phyloP scores from a whole-genome alignment of 768 basidiomycete species.

The Collybia nuda region DNA sequence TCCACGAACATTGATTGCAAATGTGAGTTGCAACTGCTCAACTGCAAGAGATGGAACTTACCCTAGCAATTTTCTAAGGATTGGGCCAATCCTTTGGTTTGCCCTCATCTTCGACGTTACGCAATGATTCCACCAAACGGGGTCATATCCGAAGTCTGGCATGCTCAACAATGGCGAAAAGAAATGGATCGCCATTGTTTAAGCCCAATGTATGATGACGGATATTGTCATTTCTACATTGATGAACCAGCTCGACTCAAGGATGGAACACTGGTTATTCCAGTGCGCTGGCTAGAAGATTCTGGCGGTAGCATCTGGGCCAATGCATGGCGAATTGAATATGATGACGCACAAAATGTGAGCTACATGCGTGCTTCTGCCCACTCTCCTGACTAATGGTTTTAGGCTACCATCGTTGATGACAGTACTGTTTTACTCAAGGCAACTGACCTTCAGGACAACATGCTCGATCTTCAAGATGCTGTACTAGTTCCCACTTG shows the following conservation, averaged over 20 bases:
- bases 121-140: constrained; percentile 24
- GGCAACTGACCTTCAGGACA: constrained; percentile 12
- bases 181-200: constrained; percentile 19
- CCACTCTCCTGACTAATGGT: too few relatives aligned
- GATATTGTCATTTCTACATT: constrained; percentile 19
- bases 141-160: constrained; percentile 29
- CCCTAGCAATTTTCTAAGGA: constrained; percentile 17
- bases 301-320: constrained; percentile 1
- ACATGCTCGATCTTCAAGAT: constrained; percentile 19
- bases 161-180: constrained; percentile 25
- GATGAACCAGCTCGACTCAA: constrained; percentile 18
- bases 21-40: constrained; percentile 13
- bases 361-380: background rate
- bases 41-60: background rate
- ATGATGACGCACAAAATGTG: background rate
- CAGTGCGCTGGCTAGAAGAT: constrained; percentile 23
- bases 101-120: constrained; percentile 24
- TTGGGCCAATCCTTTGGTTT: constrained; percentile 26
- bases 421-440: constrained; percentile 9
- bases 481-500: constrained; percentile 17
- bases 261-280: constrained; percentile 16
- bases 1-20: constrained; percentile 20
- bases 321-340: constrained; percentile 2
- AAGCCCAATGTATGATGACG: constrained; percentile 26
- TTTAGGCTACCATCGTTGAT: constrained; percentile 7